Evolutionary conservation across 2,329 filamentous ascomycete species (phyloP).

Genomic region (Tolypocladium sp.): DNA sequence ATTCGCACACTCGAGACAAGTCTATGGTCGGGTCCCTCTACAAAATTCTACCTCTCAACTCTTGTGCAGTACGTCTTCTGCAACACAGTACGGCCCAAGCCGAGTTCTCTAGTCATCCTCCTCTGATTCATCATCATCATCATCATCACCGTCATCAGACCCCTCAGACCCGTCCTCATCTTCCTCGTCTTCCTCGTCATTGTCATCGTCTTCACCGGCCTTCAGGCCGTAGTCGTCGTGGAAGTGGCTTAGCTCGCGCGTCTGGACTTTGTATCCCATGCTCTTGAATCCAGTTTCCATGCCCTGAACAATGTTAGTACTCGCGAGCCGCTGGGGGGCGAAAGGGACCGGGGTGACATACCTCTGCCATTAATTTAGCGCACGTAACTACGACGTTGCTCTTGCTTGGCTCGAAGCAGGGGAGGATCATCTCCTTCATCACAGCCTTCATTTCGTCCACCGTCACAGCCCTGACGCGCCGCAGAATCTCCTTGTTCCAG

Average conservation of each 20-base stretch:
- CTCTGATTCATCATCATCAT: background rate
- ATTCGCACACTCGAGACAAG: background rate
- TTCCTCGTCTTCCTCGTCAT: slow-evolving; percentile 38
- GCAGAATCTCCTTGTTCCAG: slow-evolving; percentile 69
- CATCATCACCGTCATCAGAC: background rate
- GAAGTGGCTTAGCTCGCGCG: slow-evolving; percentile 68
- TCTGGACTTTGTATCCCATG: slow-evolving; percentile 70
- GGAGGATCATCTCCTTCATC: slow-evolving; percentile 66
- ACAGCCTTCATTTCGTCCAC: slow-evolving; percentile 67
- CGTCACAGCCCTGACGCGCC: slow-evolving; percentile 65
- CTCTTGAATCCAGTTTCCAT: slow-evolving; percentile 65
- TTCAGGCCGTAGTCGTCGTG: slow-evolving; percentile 84
- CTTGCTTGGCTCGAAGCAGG: slow-evolving; percentile 69
- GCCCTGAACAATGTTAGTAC: slow-evolving; percentile 37
- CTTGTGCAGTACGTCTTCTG: background rate
- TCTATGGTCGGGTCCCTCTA: background rate
- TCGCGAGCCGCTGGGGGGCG: background rate
- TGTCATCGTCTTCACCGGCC: slow-evolving; percentile 50
- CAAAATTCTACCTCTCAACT: background rate
- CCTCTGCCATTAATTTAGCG: slow-evolving; percentile 75
- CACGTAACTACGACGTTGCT: slow-evolving; percentile 86
- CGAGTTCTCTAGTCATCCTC: background rate
- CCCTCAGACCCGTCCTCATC: slow-evolving; percentile 9
- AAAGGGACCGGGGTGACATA: slow-evolving; percentile 32
- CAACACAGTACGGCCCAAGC: background rate